Evolutionary conservation across 83 land plant species (phyloP).

Genomic region (Picea mariana): DNA sequence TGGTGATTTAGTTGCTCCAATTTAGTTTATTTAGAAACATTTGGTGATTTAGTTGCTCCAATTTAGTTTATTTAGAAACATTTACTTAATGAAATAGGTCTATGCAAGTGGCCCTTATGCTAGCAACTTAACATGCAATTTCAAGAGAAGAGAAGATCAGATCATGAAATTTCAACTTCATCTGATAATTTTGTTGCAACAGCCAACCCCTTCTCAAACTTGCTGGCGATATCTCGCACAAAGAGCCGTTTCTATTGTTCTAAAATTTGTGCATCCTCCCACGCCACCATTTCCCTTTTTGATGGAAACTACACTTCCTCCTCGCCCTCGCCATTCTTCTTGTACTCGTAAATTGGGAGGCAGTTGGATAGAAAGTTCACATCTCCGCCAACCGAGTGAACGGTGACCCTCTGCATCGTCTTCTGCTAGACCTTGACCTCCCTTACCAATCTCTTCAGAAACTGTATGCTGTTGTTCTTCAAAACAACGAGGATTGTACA

Average conservation of each 20-base stretch:
- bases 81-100: neutral
- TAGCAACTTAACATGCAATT: neutral
- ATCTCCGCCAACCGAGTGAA: constrained; percentile 47
- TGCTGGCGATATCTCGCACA: constrained; percentile 87
- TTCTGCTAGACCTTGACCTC: neutral
- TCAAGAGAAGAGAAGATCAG: neutral
- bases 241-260: constrained; percentile 87
- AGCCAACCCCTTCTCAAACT: constrained; percentile 87
- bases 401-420: constrained; percentile 45
- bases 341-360: constrained; percentile 51
- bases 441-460: no score
- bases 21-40: no score
- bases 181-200: constrained; percentile 82
- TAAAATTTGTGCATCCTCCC: constrained; percentile 70
- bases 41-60: no score
- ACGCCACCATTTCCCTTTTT: constrained; percentile 71
- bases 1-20: no score
- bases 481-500: no score
- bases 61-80: no score
- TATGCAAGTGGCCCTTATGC: no score
- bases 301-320: constrained; percentile 29
- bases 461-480: no score
- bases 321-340: constrained; percentile 18
- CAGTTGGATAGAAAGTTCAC: constrained; percentile 45
- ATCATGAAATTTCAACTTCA: constrained; percentile 42